Evolutionary conservation across 2,329 filamentous ascomycete genomes (phyloP), one percentile per base, ranked within the genome.

Genomic region (Phaeosphaeria sp.): DNA sequence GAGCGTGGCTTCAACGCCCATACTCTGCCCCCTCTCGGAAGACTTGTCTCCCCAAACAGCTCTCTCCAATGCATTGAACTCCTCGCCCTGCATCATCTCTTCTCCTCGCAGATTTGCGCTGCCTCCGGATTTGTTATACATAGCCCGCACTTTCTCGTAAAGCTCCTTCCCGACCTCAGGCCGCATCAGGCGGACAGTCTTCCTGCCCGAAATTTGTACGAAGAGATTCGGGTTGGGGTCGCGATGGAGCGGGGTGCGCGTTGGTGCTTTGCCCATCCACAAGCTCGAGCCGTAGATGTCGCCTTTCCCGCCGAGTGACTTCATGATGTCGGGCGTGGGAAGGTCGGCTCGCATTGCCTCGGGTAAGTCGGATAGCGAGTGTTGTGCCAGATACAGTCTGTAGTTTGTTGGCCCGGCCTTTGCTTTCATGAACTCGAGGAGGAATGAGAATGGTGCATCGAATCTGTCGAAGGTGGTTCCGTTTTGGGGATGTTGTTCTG

Each of bases 201-300:
- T 99, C 51, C 72, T 77, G 3, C 91, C 87, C 17, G 86, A 87
- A 13, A 98, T 77, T 77, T 99, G 95, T 46, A 91, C 87, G 73
- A 98, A 97, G 0, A 97, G 69, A 72, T 99, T 99, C 0, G 92
- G 92, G 69, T 98, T 98, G 0, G 95, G 95, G 70, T 99, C 95
- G 54, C 90, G 87, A 77, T 99, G 95, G 2, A 97, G 81, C 3
- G 95, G 93, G 0, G 95, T 97, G 67, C 92, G 93, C 0, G 93
- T 97, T 0, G 92, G 92, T 41, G 92, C 87, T 15, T 89, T 82
- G 0, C 95, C 95, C 13, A 98, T 84, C 94, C 94, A 99, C 44
- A 98, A 81, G 66, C 91, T 96, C 0, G 90, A 89, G 67, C 84
- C 86, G 73, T 98, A 97, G n/a, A 97, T 78, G 73, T 97, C 93